These are phyloP conservation scores for Russula virescens DNA, from an alignment of 768 basidiomycete genomes.

Conservation along the genomic window DNA sequence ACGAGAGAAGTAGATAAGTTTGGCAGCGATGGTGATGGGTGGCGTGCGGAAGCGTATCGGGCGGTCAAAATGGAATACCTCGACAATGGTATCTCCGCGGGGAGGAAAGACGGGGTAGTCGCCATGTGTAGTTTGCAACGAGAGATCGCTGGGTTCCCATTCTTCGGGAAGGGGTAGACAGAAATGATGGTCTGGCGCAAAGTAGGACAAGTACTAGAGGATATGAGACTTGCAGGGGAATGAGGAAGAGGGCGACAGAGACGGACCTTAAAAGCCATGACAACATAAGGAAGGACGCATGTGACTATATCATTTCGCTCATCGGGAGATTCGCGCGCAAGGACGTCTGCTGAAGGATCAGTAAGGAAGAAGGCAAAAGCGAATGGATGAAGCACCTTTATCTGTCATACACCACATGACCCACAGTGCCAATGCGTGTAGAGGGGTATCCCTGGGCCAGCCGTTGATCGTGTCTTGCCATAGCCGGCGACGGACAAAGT, in stretches of 20 bases:
- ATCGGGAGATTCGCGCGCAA: slow-evolving; percentile 28
- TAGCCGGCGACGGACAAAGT: slow-evolving; percentile 42
- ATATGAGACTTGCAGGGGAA: slow-evolving; percentile 43
- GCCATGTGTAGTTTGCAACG: slow-evolving; percentile 39
- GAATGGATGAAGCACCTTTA: slow-evolving; percentile 35
- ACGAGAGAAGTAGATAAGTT: slow-evolving; percentile 56
- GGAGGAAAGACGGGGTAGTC: slow-evolving; percentile 43
- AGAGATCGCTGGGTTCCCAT: slow-evolving; percentile 26
- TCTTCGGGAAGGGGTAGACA: slow-evolving; percentile 41
- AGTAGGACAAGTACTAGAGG: slow-evolving; percentile 47
- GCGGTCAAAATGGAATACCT: slow-evolving; percentile 25
- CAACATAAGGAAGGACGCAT: slow-evolving; percentile 21
- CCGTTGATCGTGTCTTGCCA: slow-evolving; percentile 41
- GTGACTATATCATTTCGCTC: slow-evolving; percentile 31
- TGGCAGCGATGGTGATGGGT: slow-evolving; percentile 51
- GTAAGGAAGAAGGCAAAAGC: background rate
- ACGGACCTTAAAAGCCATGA: slow-evolving; percentile 34
- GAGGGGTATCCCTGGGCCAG: slow-evolving; percentile 51
- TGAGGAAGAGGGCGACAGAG: slow-evolving; percentile 28
- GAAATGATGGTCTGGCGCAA: slow-evolving; percentile 59
- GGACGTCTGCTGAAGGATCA: slow-evolving; percentile 23
- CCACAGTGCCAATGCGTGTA: slow-evolving; percentile 55
- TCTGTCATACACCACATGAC: slow-evolving; percentile 57
- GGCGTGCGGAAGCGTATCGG: slow-evolving; percentile 34
- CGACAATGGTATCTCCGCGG: slow-evolving; percentile 20